A percentile compares a stretch with the other conserved stretches of the same genome.
These are phyloP conservation scores for Brachypodium distachyon DNA, from an alignment of 202 grass and related monocot species.

Conservation along the genomic window DNA sequence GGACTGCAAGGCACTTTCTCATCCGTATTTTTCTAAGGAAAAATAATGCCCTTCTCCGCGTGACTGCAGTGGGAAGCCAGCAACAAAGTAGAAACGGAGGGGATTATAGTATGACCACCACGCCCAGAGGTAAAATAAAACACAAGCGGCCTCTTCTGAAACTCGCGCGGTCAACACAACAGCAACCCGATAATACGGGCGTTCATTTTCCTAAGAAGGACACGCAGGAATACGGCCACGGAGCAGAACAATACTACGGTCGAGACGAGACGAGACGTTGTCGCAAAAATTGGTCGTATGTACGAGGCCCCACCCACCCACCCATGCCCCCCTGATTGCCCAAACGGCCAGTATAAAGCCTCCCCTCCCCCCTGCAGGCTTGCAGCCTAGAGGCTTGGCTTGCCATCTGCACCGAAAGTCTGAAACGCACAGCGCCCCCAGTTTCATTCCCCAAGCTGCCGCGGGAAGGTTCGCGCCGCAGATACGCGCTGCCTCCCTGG, in stretches of 20 bases:
- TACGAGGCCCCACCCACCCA: not conserved
- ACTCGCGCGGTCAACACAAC: not conserved
- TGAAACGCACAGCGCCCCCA: no score
- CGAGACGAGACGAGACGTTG: not conserved
- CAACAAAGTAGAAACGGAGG: not conserved
- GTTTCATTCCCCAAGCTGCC: not conserved
- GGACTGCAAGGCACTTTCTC: not conserved
- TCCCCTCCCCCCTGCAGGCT: not conserved
- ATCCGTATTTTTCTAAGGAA: not conserved
- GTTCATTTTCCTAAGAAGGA: not conserved
- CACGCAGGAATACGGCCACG: not conserved
- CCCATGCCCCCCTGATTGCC: not conserved
- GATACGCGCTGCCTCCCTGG: not conserved
- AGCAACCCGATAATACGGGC: not conserved
- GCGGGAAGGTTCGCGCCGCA: not conserved
- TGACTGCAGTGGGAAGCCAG: not conserved
- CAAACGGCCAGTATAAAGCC: conserved; percentile 24
- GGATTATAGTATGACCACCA: not conserved
- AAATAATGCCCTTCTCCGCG: not conserved
- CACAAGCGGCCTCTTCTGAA: not conserved
- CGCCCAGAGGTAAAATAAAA: not conserved
- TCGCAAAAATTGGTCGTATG: not conserved
- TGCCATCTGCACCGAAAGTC: not conserved
- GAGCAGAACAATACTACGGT: not conserved
- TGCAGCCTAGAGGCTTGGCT: not conserved